Evolutionary conservation across 495 filamentous ascomycete genomes (phyloP).

Genomic region (Penicilliopsis zonata): DNA sequence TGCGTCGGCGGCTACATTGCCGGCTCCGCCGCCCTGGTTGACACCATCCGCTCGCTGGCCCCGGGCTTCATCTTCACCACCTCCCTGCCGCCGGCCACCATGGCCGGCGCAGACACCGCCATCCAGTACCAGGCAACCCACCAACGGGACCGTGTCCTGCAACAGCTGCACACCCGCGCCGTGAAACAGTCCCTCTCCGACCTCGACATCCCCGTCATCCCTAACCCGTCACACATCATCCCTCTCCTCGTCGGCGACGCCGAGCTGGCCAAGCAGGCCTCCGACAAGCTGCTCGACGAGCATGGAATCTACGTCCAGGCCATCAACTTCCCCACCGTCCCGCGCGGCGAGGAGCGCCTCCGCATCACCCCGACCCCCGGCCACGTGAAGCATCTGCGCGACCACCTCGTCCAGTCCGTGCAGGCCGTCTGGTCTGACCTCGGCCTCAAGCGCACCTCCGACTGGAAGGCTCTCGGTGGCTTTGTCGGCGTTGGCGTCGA

Average conservation of each 20-base stretch:
- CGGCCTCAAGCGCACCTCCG: slow-evolving; percentile 78
- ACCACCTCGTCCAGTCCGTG: slow-evolving; percentile 74
- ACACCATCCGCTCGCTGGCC: slow-evolving; percentile 90
- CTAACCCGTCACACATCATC: slow-evolving; percentile 93
- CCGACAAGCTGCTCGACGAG: slow-evolving; percentile 74
- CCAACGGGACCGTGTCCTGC: slow-evolving; percentile 72
- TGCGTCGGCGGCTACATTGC: slow-evolving; percentile 98
- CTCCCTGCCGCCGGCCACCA: slow-evolving; percentile 86
- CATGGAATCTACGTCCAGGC: slow-evolving; percentile 94
- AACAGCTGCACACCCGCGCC: slow-evolving; percentile 89
- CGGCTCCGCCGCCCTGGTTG: slow-evolving; percentile 75
- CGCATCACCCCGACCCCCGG: slow-evolving; percentile 93
- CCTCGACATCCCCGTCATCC: slow-evolving; percentile 90
- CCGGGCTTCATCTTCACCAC: slow-evolving; percentile 99
- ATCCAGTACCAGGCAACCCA: slow-evolving; percentile 84
- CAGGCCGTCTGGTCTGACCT: slow-evolving; percentile 80
- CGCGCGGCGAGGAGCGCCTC: slow-evolving; percentile 87
- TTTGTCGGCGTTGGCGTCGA: slow-evolving; percentile 84
- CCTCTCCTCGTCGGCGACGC: slow-evolving; percentile 90
- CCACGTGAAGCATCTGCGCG: slow-evolving; percentile 67
- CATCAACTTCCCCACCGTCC: slow-evolving; percentile 98
- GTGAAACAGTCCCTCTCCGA: slow-evolving; percentile 71
- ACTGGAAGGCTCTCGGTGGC: slow-evolving; percentile 84
- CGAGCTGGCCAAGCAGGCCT: slow-evolving; percentile 82
- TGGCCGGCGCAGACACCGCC: slow-evolving; percentile 85